Conservation (phyloP, 1,139 yeast species). For the Pichia sp. region DNA sequence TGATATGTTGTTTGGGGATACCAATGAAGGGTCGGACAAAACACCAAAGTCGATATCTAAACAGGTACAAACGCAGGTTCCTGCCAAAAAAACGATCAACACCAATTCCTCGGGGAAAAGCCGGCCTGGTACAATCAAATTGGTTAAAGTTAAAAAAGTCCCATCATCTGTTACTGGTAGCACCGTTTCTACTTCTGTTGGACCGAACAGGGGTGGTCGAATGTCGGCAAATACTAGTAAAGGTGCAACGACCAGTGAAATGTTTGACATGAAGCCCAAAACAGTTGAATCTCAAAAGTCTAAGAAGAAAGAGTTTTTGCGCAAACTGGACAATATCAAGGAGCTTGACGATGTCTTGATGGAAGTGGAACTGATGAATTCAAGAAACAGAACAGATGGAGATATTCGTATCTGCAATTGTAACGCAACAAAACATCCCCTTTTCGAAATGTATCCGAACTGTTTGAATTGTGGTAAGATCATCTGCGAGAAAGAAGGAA, state of each 20-base stretch:
- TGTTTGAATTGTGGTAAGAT: conserved; percentile 93
- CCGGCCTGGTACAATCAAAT: conserved; percentile 1
- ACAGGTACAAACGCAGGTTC: neutral
- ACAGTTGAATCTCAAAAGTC: conserved; percentile 10
- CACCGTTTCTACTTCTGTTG: neutral
- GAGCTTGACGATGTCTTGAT: conserved; percentile 48
- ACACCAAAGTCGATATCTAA: neutral
- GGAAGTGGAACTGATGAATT: conserved; percentile 28
- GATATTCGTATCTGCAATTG: conserved; percentile 52
- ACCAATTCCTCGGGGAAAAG: neutral
- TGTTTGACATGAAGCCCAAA: conserved; percentile 20
- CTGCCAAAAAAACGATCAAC: neutral
- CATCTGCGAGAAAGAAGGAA: conserved; percentile 81
- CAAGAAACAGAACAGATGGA: conserved; percentile 5
- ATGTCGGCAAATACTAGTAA: conserved; percentile 7
- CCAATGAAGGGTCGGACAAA: neutral
- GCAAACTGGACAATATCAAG: conserved; percentile 37
- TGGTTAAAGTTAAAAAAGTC: conserved; percentile 3
- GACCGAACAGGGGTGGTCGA: conserved; percentile 3
- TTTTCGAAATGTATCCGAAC: conserved; percentile 86
- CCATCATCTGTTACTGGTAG: neutral
- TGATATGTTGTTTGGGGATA: conserved; percentile 20
- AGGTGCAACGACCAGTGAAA: conserved; percentile 21
- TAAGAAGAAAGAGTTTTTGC: conserved; percentile 13
- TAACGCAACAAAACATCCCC: conserved; percentile 77